Percentiles rank a stretch among this genome's conserved stretches.
These are phyloP conservation scores for Nemania sp. DNA, from an alignment of 2,329 filamentous ascomycete species.

Conservation along the genomic window DNA sequence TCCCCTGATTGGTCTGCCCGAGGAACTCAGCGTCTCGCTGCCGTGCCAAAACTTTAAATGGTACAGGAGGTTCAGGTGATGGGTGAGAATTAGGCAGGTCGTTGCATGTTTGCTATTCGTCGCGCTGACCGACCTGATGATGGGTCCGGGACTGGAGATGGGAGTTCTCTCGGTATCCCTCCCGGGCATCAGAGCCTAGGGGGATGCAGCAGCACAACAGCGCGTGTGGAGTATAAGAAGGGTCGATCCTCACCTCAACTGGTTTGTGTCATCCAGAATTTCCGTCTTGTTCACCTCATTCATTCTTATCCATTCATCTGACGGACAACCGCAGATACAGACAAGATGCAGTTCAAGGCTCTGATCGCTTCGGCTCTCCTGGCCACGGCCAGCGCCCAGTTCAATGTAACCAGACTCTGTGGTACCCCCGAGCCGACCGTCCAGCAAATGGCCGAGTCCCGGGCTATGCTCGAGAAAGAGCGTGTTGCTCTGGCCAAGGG, in stretches of 20 bases:
- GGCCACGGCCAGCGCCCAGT: slow-evolving; percentile 31
- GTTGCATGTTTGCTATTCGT: slow-evolving; percentile 6
- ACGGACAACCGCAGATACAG: slow-evolving; percentile 8
- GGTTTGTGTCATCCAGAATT: slow-evolving; percentile 7
- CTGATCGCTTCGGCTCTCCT: slow-evolving; percentile 28
- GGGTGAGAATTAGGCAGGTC: slow-evolving; percentile 26
- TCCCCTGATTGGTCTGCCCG: slow-evolving; percentile 17
- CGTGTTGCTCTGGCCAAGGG: slow-evolving; percentile 28
- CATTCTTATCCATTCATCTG: neutral
- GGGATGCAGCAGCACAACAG: neutral
- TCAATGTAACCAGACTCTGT: slow-evolving; percentile 31
- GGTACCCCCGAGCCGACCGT: slow-evolving; percentile 36
- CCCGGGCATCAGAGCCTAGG: neutral
- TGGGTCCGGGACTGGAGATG: slow-evolving; percentile 13
- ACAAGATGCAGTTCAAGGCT: slow-evolving; percentile 34
- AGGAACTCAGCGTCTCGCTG: slow-evolving; percentile 10
- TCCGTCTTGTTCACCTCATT: slow-evolving; percentile 9
- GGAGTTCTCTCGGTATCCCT: neutral
- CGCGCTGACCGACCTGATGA: slow-evolving; percentile 14
- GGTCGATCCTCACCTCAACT: slow-evolving; percentile 17
- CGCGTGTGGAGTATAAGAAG: slow-evolving; percentile 19
- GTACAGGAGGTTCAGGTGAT: slow-evolving; percentile 22
- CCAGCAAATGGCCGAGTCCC: slow-evolving; percentile 33
- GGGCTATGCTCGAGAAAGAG: slow-evolving; percentile 34
- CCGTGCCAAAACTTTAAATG: slow-evolving; percentile 19